A percentile compares a stretch with the other conserved stretches of the same genome.
These are phyloP conservation scores for Moelleriella libera DNA, from an alignment of 2,329 filamentous ascomycete genomes.

Conservation along the genomic window DNA sequence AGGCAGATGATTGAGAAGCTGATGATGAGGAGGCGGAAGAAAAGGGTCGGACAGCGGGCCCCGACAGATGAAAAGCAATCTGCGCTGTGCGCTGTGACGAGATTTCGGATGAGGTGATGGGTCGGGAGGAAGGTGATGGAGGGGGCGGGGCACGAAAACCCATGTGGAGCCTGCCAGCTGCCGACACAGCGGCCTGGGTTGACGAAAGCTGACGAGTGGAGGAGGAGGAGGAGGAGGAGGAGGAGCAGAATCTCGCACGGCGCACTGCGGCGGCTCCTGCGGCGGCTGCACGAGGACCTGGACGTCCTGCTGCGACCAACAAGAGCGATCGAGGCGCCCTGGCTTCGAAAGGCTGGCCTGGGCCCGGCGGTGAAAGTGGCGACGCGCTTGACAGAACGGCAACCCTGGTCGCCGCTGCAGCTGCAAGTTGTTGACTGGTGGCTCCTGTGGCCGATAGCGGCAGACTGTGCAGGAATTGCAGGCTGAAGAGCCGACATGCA, in stretches of 20 bases:
- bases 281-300: neutral
- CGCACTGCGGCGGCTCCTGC: neutral
- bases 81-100: constrained; percentile 36
- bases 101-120: constrained; percentile 23
- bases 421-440: constrained; percentile 2
- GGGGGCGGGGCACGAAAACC: constrained; percentile 22
- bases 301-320: neutral
- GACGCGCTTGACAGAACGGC: neutral
- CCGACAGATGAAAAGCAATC: constrained; percentile 39
- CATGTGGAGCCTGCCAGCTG: constrained; percentile 5
- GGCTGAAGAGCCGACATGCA: constrained; percentile 1
- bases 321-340: too few relatives aligned
- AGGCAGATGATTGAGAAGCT: constrained; percentile 9
- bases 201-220: neutral
- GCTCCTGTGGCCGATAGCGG: constrained; percentile 1
- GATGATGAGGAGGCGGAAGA: constrained; percentile 1
- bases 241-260: too few relatives aligned
- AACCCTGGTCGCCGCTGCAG: neutral
- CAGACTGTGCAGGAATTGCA: constrained; percentile 5
- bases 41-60: constrained; percentile 5
- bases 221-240: neutral
- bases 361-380: neutral
- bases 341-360: neutral
- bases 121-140: constrained; percentile 17
- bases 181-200: neutral